Evolutionary conservation across 345 rosid genomes (phyloP).

Genomic region (Turritis glabra): DNA sequence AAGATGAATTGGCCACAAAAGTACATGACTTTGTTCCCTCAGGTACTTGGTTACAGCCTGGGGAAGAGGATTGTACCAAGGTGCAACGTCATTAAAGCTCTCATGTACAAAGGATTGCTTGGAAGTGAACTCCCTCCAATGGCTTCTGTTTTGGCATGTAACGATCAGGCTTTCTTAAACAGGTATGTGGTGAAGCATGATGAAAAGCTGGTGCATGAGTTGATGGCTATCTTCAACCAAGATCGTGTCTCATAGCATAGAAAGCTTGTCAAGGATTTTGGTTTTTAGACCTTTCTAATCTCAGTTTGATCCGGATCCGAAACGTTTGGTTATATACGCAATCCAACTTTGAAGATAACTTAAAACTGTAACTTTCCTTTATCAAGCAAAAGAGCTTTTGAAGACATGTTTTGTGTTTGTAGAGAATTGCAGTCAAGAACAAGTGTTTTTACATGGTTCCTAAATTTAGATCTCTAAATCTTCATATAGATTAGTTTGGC

Average conservation of each 20-base stretch:
- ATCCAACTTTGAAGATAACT: background rate
- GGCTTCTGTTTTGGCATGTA: background rate
- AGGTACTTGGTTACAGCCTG: slow-evolving; percentile 17
- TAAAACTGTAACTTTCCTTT: background rate
- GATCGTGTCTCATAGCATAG: background rate
- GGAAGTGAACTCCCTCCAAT: background rate
- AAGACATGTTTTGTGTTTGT: too few species aligned
- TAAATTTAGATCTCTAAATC: too few species aligned
- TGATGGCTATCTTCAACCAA: slow-evolving; percentile 1
- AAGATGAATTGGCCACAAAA: slow-evolving; percentile 13
- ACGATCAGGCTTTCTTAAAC: background rate
- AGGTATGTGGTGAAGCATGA: slow-evolving; percentile 1
- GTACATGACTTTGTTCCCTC: background rate
- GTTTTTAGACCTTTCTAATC: background rate
- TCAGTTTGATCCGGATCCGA: background rate
- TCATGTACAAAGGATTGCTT: slow-evolving; percentile 28
- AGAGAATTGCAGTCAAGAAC: too few species aligned
- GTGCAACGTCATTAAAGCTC: slow-evolving; percentile 29
- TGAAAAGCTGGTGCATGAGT: slow-evolving; percentile 2
- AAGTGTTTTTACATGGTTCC: too few species aligned
- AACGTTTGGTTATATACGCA: background rate
- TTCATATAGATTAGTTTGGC: too few species aligned
- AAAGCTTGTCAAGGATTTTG: background rate
- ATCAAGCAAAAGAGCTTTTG: too few species aligned
- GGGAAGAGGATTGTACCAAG: slow-evolving; percentile 43